A percentile compares a stretch with the other conserved stretches of the same genome.
These are phyloP conservation scores for Graphilbum sp. DNA, from an alignment of 2,329 filamentous ascomycete genomes.

Conservation along the genomic window DNA sequence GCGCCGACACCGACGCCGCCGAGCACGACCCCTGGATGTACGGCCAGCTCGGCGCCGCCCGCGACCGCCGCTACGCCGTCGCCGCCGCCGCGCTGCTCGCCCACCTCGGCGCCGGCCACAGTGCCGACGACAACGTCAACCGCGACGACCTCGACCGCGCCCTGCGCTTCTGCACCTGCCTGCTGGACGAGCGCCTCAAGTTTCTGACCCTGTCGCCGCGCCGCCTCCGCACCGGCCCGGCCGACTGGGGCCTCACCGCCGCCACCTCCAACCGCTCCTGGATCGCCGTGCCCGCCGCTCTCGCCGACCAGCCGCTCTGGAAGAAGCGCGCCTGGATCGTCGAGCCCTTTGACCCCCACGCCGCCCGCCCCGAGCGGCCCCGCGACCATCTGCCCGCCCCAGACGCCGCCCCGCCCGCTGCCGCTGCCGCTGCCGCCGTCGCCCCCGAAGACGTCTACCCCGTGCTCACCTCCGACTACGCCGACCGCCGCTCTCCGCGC, in stretches of 20 bases:
- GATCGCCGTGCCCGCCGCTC: constrained; percentile 7
- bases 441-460: constrained; percentile 4
- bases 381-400: constrained; percentile 2
- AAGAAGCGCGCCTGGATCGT: constrained; percentile 9
- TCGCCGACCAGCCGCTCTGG: constrained; percentile 7
- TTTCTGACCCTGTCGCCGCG: constrained; percentile 4
- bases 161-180: constrained; percentile 4
- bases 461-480: constrained; percentile 8
- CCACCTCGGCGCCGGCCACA: neutral
- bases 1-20: neutral
- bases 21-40: constrained; percentile 1
- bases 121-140: neutral
- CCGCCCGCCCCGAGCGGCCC: constrained; percentile 1
- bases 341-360: constrained; percentile 10
- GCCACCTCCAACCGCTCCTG: constrained; percentile 7
- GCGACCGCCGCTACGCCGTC: neutral
- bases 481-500: constrained; percentile 3
- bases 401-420: no score
- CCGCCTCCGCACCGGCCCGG: constrained; percentile 3
- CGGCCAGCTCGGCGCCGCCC: neutral
- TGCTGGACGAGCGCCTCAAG: neutral
- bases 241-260: constrained; percentile 3
- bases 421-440: neutral
- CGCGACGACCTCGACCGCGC: constrained; percentile 5
- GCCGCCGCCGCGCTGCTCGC: neutral